Conservation (phyloP, 2,329 filamentous ascomycete genomes). For the Talaromyces sp. region DNA sequence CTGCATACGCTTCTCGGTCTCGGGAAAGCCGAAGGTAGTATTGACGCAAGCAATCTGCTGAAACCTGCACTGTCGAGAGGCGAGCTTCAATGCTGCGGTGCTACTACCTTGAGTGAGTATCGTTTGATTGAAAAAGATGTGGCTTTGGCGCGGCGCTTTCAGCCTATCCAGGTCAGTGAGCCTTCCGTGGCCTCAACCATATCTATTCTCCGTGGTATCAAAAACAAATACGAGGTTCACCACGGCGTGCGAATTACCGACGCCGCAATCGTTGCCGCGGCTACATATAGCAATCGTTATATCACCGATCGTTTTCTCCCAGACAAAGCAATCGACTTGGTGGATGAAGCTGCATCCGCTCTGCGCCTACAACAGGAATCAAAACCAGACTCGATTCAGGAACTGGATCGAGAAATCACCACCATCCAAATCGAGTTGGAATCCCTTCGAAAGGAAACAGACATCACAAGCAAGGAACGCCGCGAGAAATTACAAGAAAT, state of each 20-base stretch:
- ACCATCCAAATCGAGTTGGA: conserved; percentile 96
- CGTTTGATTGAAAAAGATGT: conserved; percentile 93
- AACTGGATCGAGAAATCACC: conserved; percentile 90
- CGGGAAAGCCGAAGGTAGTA: conserved; percentile 91
- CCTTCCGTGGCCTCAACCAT: conserved; percentile 89
- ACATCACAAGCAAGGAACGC: conserved; percentile 80
- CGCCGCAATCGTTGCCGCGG: conserved; percentile 82
- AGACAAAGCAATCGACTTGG: conserved; percentile 94
- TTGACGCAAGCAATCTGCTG: conserved; percentile 89
- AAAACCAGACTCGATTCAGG: conserved; percentile 90
- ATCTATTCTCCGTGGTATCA: conserved; percentile 91
- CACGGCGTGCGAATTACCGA: conserved; percentile 95
- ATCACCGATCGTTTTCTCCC: conserved; percentile 94
- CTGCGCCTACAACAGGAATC: conserved; percentile 91
- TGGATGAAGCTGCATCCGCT: conserved; percentile 90
- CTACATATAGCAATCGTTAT: conserved; percentile 88
- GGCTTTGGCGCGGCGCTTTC: conserved; percentile 84
- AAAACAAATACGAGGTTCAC: conserved; percentile 95
- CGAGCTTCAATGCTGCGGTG: conserved; percentile 90
- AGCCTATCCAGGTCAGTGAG: conserved; percentile 89
- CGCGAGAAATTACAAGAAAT: conserved; percentile 77
- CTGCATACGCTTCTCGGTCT: conserved; percentile 85
- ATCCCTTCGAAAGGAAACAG: conserved; percentile 87
- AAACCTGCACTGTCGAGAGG: conserved; percentile 92
- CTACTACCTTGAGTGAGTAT: conserved; percentile 89